These are phyloP conservation scores for Psidium friedrichsthalianum DNA, from an alignment of 345 rosid species.

Conservation along the genomic window DNA sequence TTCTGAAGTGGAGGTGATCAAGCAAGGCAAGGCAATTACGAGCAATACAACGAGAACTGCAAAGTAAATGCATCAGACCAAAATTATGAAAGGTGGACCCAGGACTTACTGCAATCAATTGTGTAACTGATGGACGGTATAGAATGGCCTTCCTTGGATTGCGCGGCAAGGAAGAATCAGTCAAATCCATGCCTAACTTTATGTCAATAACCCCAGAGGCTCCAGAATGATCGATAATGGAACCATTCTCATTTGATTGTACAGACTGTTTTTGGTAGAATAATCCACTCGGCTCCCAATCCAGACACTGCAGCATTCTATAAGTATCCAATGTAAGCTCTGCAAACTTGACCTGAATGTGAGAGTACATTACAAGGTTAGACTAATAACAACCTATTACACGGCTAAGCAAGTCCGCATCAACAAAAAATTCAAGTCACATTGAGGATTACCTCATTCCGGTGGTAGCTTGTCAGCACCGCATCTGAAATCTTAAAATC, in stretches of 20 bases:
- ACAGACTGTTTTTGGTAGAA: slow-evolving; percentile 46
- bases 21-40: background rate
- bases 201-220: slow-evolving; percentile 81
- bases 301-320: slow-evolving; percentile 94
- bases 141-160: slow-evolving; percentile 91
- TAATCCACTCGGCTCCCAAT: slow-evolving; percentile 91
- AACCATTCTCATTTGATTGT: slow-evolving; percentile 68
- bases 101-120: slow-evolving; percentile 75
- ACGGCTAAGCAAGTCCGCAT: background rate
- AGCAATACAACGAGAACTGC: background rate
- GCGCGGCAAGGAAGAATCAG: slow-evolving; percentile 64
- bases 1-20: background rate
- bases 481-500: slow-evolving; percentile 75
- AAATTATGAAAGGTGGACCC: background rate
- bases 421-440: background rate
- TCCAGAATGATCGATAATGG: slow-evolving; percentile 51
- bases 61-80: background rate
- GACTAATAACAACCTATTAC: background rate
- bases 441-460: slow-evolving; percentile 50
- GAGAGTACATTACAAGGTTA: slow-evolving; percentile 2
- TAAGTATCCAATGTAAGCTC: slow-evolving; percentile 83
- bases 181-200: slow-evolving; percentile 57
- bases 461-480: slow-evolving; percentile 69
- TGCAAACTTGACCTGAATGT: slow-evolving; percentile 79
- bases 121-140: slow-evolving; percentile 82